Evolutionary conservation across 352 stramenopile species (phyloP), one percentile per base, ranked within the genome.

Genomic region (Pythium inflatum): DNA sequence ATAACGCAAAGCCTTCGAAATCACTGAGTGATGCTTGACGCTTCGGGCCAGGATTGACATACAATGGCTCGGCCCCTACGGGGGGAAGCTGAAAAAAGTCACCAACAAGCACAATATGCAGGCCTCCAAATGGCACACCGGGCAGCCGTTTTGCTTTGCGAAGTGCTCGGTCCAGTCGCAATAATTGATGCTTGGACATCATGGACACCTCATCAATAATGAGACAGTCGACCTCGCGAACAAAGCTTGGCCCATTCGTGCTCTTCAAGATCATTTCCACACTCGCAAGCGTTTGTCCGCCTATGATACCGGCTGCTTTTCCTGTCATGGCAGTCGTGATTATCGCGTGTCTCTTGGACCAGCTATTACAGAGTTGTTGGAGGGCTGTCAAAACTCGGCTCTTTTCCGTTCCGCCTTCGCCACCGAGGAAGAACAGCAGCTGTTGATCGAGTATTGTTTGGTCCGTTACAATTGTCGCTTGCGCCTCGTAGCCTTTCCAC

Each of bases 121-220:
- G 16, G 14, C 55, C 55, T 3, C 55, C 38, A 45, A 62, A 62
- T 36, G 55, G 55, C 2, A 62, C 55, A 38, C 18, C 38, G 16
- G 8, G 7, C 38, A 69, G 31, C 20, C 50, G 27, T 14, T 60
- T 69, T 13, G n/a, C 62, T 14, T 59, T 57, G 2, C 53, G 7
- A 3, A 68, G 22, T 13, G 20, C 8, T 38, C 60, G 34, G 31
- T 68, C 60, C 22, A 68, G 20, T n/a, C 34, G 36, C 20, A 68
- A 25, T 8, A 68, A 36, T n/a, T 60, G 46, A 11, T 38, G 8
- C 28, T 68, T 68, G 4, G 50, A 62, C 62, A 69, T 69, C 51
- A 69, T 69, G 7, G 62, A 69, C 7, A 69, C 38, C 33, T 69
- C 51, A 43, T 69, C 62, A 22, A 69, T n/a, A 24, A 69, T 62